Evolutionary conservation across 768 basidiomycete species (phyloP), one percentile per base, ranked within the genome.

Genomic region (Crucibulum laeve): DNA sequence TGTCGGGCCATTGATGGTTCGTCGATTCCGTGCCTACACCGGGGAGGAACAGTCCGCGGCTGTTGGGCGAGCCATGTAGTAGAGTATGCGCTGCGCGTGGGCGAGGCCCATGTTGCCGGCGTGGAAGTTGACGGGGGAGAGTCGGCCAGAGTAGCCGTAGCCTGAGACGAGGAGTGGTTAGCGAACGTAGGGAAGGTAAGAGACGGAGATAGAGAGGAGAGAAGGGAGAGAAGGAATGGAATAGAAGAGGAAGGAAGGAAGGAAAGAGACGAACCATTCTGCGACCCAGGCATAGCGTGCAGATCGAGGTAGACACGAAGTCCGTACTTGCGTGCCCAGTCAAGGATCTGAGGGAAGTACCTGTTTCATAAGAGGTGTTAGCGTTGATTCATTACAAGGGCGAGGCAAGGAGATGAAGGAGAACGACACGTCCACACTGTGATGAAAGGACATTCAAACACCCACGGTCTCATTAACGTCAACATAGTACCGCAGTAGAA

Each of bases 231-330:
- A n/a, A n/a, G n/a, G n/a, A n/a, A n/a, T n/a, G n/a, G n/a, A n/a
- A n/a, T n/a, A n/a, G n/a, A n/a, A n/a, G n/a, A n/a, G n/a, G n/a
- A n/a, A n/a, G n/a, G n/a, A n/a, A n/a, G n/a, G n/a, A n/a, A n/a
- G n/a, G n/a, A n/a, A n/a, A n/a, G n/a, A n/a, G n/a, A n/a, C 91
- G 90, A 96, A 4, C 91, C 92, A 59, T 95, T 97, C 67, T 94
- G 90, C 46, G 82, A 83, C 15, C 88, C 88, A 32, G 86, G 85
- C 11, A 89, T 64, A 22, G 82, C 68, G 52, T 88, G 85, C 10
- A 93, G 63, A 62, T 99, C 95, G 25, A 98, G 76, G 57, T 94
- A 90, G 55, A 99, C 91, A 39, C 95, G 82, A 40, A 98, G 52
- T 5, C 95, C 95, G 59, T 99, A 99, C 66, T 99, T 99, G 45